Base-by-base conservation (phyloP, 257 asterid species). In the Solanum sparsipilum region DNA sequence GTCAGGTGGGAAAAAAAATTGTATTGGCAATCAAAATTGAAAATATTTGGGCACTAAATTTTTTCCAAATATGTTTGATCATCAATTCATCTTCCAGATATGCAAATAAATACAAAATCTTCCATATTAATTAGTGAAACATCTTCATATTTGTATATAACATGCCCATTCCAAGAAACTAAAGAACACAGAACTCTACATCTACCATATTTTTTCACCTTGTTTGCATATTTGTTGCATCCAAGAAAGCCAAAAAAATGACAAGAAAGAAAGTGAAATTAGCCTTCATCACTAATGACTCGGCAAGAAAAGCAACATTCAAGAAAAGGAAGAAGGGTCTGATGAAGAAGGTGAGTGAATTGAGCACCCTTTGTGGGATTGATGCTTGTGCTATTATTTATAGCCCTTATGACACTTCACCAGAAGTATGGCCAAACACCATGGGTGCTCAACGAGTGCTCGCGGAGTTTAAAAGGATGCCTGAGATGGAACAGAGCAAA, bases 401-500 rank as follows among this genome's bases (percentile, higher is more conserved):
- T 91, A 92, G 95, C 86, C 97, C 98, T 1, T 96, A 94, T 88
- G 97, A 96, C 52, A 38, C 93, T 8, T 92, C 89, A 44, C 95
- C 98, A 0, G 97, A 94, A 44, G 93, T 92, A 6, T 96, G 97
- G 97, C 98, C 98, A 35, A 94, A 93, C 38, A 39, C 87, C 0
- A 75, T 90, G 10, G 97, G 95, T 23, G 98, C 92, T 27, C 97
- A 92, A 15, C 93, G 91, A 13, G 95, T 96, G 32, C 88, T 94
- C 34, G 89, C 93, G 0, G 97, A 94, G 91, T 96, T 96, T 91
- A 93, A 92, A 79, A 92, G 96, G 67, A 94, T 95, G 95, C 98
- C 98, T 10, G 98, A 96, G 89, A 96, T 96, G 98, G 98, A 96
- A 89, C 98, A 95, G 58, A 94, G 96, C 94, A 96, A 95, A 90